phyloP scores from a whole-genome alignment of 371 early-diverging fungal genomes.

The Mucor sp. region DNA sequence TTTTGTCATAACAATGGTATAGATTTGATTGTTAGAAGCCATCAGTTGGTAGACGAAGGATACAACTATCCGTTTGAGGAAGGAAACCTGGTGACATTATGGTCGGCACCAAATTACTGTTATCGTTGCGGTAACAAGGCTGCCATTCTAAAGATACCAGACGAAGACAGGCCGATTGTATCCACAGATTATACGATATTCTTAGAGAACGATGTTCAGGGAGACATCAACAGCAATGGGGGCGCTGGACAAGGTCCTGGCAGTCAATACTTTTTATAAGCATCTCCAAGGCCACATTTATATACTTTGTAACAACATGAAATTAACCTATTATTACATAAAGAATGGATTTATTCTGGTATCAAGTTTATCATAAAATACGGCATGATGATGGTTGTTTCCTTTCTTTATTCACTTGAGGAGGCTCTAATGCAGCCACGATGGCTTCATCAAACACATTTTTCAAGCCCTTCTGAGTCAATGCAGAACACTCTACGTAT shows the following conservation, averaged over 20 bases:
- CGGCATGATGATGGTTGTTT: constrained; percentile 73
- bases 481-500: constrained; percentile 97
- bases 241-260: constrained; percentile 32
- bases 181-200: constrained; percentile 75
- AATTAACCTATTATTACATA: constrained; percentile 1
- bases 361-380: constrained; percentile 56
- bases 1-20: constrained; percentile 98
- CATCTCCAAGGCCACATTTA: not conserved
- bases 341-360: not conserved
- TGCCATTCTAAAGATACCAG: constrained; percentile 87
- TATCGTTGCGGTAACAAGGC: constrained; percentile 99
- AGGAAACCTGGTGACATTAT: constrained; percentile 98
- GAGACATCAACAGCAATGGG: constrained; percentile 28
- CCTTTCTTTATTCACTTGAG: constrained; percentile 75
- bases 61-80: constrained; percentile 98
- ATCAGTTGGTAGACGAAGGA: constrained; percentile 97
- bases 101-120: constrained; percentile 99
- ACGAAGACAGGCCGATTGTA: constrained; percentile 82
- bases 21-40: constrained; percentile 92
- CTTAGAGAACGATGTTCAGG: constrained; percentile 78
- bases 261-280: constrained; percentile 48
- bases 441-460: constrained; percentile 99
- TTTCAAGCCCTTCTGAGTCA: constrained; percentile 94
- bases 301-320: not conserved
- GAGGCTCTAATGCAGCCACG: constrained; percentile 97